A percentile compares a stretch with the other conserved stretches of the same genome.
phyloP scores from a whole-genome alignment of 2,329 filamentous ascomycete genomes.

The Diplodia intermedia region DNA sequence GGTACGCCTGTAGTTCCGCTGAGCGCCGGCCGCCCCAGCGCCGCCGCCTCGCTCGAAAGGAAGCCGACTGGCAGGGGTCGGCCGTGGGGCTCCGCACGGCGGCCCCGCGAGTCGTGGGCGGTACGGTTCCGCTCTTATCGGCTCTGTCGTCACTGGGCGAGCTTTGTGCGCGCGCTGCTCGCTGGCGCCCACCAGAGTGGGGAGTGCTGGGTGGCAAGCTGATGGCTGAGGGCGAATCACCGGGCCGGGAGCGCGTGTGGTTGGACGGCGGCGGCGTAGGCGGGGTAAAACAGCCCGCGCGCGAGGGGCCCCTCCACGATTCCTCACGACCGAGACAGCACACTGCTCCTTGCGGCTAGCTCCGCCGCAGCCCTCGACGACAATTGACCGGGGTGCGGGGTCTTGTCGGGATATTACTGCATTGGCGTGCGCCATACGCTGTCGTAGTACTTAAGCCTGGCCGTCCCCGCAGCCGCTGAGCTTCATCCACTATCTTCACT shows the following conservation, averaged over 20 bases:
- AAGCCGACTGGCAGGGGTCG: conserved; percentile 39
- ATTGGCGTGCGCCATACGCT: conserved; percentile 1
- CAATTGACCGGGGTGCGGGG: conserved; percentile 25
- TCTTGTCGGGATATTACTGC: conserved; percentile 11
- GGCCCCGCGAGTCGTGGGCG: conserved; percentile 27
- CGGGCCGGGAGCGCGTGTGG: background rate
- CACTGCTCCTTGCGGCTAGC: conserved; percentile 20
- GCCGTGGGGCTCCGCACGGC: conserved; percentile 16
- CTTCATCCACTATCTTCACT: conserved; percentile 12
- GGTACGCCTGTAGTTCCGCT: background rate
- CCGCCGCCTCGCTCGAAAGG: conserved; percentile 47
- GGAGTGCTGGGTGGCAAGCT: background rate
- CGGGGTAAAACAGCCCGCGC: conserved; percentile 23
- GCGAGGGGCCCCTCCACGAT: conserved; percentile 27
- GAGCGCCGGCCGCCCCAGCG: conserved; percentile 1
- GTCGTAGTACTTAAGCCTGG: conserved; percentile 18
- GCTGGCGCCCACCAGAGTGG: conserved; percentile 16
- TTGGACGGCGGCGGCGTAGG: conserved; percentile 9
- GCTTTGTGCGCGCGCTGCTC: conserved; percentile 17
- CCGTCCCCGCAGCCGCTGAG: conserved; percentile 22
- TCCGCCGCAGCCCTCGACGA: conserved; percentile 1
- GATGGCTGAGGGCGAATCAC: background rate
- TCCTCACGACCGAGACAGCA: conserved; percentile 30
- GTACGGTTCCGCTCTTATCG: conserved; percentile 30
- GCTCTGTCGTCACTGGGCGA: conserved; percentile 12